These are phyloP conservation scores for Kitagawia praeruptora DNA, from an alignment of 129 eudicot genomes.

Conservation along the genomic window DNA sequence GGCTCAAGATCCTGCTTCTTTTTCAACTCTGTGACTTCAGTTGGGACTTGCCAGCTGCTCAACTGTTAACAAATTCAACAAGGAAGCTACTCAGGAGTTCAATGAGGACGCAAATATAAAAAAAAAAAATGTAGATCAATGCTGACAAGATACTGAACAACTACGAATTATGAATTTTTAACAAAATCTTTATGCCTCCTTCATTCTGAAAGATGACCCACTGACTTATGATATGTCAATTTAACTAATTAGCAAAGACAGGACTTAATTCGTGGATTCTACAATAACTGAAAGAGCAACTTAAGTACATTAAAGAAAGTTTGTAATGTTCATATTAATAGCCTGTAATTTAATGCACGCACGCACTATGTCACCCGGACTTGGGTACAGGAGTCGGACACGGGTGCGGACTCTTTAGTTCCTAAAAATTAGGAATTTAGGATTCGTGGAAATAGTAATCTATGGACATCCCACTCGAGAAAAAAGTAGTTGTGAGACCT, in stretches of 20 bases:
- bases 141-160: not conserved
- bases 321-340: not conserved
- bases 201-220: not conserved
- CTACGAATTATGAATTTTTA: not conserved
- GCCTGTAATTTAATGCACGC: not conserved
- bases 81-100: not conserved
- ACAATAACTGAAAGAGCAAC: not conserved
- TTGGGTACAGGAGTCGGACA: no score
- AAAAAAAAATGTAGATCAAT: not conserved
- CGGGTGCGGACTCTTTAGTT: no score
- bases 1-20: constrained; percentile 59
- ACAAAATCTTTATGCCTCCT: not conserved
- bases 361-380: no score
- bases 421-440: no score
- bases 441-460: no score
- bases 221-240: not conserved
- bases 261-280: not conserved
- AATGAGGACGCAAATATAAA: not conserved
- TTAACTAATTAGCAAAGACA: not conserved
- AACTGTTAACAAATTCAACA: constrained; percentile 33
- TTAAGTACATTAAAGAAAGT: not conserved
- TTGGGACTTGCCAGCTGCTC: constrained; percentile 98
- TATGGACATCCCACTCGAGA: no score
- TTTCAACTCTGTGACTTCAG: constrained; percentile 68
- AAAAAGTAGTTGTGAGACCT: no score